Conservation (phyloP, 1,284 basidiomycete genomes). For the Meira miltonrushii region DNA sequence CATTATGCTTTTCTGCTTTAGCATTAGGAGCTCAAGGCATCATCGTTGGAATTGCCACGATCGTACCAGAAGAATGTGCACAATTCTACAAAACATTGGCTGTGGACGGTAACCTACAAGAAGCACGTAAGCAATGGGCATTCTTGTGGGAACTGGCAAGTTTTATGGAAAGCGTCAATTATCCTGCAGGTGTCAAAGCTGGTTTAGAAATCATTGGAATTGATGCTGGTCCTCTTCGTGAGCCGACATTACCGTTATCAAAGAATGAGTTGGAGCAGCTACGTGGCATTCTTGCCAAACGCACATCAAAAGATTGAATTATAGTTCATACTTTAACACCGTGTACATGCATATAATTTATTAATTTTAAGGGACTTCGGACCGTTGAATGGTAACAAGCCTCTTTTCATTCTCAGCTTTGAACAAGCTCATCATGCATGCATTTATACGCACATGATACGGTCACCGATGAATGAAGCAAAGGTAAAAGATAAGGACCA, state of each 20-base stretch:
- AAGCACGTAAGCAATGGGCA: slow-evolving; percentile 1
- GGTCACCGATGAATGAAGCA: no score
- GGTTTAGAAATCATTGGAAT: neutral
- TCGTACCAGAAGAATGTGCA: neutral
- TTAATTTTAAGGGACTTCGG: no score
- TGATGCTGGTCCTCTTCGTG: neutral
- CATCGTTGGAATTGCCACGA: neutral
- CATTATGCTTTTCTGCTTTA: slow-evolving; percentile 2
- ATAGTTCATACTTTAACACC: no score
- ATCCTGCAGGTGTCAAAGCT: slow-evolving; percentile 8
- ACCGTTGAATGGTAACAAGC: no score
- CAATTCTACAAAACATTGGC: neutral
- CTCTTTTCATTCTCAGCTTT: no score
- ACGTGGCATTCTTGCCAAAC: no score
- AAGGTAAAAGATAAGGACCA: no score
- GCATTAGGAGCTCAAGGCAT: slow-evolving; percentile 5
- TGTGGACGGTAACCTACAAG: neutral
- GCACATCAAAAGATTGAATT: no score
- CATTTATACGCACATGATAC: no score
- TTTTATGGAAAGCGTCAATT: slow-evolving; percentile 7
- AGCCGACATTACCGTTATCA: slow-evolving; percentile 3
- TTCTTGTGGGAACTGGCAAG: neutral
- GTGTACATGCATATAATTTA: no score
- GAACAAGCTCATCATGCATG: no score
- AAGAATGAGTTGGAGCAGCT: neutral